Conservation (phyloP, 2,329 filamentous ascomycete species). For the Cladosporium sp. region DNA sequence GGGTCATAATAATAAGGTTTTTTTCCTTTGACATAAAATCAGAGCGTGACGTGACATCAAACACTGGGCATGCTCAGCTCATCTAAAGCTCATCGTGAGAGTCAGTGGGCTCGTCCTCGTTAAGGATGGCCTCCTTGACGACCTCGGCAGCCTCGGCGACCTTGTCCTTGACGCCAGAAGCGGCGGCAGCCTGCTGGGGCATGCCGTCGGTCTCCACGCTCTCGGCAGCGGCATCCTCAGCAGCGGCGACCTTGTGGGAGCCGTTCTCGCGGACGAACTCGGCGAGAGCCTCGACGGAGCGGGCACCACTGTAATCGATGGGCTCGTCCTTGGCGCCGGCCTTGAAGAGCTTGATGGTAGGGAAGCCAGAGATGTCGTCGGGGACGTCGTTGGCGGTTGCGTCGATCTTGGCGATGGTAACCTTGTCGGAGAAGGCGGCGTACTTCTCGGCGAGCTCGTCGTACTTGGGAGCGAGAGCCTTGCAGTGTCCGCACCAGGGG, state of each 20-base stretch:
- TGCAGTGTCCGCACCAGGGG: constrained; percentile 73
- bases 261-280: constrained; percentile 94
- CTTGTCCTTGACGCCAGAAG: constrained; percentile 34
- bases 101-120: constrained; percentile 34
- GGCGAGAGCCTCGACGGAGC: constrained; percentile 86
- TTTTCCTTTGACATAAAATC: too few relatives aligned
- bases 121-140: constrained; percentile 29
- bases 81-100: constrained; percentile 73
- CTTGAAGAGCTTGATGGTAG: constrained; percentile 96
- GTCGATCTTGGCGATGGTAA: constrained; percentile 82
- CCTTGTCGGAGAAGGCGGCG: constrained; percentile 52
- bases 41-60: neutral
- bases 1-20: neutral
- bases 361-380: constrained; percentile 95
- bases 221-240: constrained; percentile 45
- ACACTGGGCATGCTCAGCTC: neutral
- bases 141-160: constrained; percentile 34
- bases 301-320: constrained; percentile 80
- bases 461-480: constrained; percentile 64
- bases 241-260: constrained; percentile 72
- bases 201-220: constrained; percentile 45
- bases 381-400: constrained; percentile 95
- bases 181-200: constrained; percentile 41
- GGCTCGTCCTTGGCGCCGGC: constrained; percentile 83
- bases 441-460: constrained; percentile 60